A percentile compares a stretch with the other conserved stretches of the same genome.
Conservation (phyloP, 306 rosid genomes). For the Lotus japonicus region DNA sequence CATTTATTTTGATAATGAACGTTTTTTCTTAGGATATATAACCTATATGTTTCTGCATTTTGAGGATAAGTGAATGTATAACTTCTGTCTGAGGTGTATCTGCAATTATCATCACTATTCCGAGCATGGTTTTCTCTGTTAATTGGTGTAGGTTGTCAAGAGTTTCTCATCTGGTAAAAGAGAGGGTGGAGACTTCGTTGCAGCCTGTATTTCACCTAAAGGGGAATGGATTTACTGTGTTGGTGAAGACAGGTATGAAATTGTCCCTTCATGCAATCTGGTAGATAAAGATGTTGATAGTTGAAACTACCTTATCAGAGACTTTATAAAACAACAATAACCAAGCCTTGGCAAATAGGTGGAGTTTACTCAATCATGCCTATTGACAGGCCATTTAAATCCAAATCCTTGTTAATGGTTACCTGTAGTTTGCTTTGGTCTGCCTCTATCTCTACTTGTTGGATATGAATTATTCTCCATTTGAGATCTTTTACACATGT, state of each 20-base stretch:
- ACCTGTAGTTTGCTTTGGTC: neutral
- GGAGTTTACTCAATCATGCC: neutral
- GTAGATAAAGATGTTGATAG: neutral
- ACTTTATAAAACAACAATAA: neutral
- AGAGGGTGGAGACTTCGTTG: constrained; percentile 96
- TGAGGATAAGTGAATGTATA: neutral
- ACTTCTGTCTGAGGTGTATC: neutral
- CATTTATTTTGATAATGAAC: neutral
- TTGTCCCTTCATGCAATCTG: neutral
- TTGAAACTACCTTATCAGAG: neutral
- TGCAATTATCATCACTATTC: neutral
- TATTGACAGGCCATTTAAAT: neutral
- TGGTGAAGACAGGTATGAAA: constrained; percentile 90
- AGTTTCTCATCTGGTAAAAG: constrained; percentile 99
- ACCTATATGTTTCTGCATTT: neutral
- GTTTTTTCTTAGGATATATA: neutral
- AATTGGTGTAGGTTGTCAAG: constrained; percentile 72
- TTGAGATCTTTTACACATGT: no score
- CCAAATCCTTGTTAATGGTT: neutral
- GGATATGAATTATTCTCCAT: no score
- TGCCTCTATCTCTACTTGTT: no score
- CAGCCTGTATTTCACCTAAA: constrained; percentile 93
- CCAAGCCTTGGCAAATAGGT: neutral
- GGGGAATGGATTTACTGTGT: constrained; percentile 99
- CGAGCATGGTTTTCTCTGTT: neutral